phyloP scores from a whole-genome alignment of 2,329 filamentous ascomycete genomes.

The Beauveria rudraprayagi region DNA sequence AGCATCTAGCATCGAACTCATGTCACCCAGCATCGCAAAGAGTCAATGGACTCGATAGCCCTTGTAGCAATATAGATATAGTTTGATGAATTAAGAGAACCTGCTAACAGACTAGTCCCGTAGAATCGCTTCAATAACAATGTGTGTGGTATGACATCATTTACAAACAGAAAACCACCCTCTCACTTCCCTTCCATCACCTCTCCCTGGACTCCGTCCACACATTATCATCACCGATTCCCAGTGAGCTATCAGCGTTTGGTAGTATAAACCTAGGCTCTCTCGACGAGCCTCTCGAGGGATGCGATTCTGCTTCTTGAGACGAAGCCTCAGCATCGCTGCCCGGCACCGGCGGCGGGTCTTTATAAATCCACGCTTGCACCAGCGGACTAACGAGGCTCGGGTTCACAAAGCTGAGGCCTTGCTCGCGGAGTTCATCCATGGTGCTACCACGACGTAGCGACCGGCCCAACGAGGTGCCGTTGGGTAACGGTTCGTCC shows the following conservation, averaged over 20 bases:
- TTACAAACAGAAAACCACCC: neutral
- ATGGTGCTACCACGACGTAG: conserved; percentile 54
- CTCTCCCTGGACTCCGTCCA: conserved; percentile 22
- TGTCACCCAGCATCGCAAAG: too few species aligned
- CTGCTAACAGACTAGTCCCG: conserved; percentile 1
- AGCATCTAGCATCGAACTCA: too few species aligned
- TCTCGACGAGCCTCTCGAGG: conserved; percentile 12
- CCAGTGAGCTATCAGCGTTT: conserved; percentile 27
- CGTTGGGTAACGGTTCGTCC: neutral
- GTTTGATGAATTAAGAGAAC: neutral
- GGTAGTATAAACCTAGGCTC: conserved; percentile 23
- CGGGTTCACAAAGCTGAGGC: conserved; percentile 66
- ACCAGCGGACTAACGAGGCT: conserved; percentile 62
- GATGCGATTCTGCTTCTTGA: conserved; percentile 17
- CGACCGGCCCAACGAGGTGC: conserved; percentile 25
- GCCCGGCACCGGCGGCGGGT: conserved; percentile 35
- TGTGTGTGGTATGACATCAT: conserved; percentile 2
- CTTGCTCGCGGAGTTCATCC: conserved; percentile 65
- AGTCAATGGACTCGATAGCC: too few species aligned
- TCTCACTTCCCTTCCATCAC: neutral
- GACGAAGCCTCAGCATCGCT: conserved; percentile 14
- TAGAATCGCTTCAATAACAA: neutral
- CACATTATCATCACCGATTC: conserved; percentile 32
- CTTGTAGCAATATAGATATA: too few species aligned
- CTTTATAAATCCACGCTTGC: conserved; percentile 60